Conservation (phyloP, 177 flowering plant species). For the Telopea speciosissima region DNA sequence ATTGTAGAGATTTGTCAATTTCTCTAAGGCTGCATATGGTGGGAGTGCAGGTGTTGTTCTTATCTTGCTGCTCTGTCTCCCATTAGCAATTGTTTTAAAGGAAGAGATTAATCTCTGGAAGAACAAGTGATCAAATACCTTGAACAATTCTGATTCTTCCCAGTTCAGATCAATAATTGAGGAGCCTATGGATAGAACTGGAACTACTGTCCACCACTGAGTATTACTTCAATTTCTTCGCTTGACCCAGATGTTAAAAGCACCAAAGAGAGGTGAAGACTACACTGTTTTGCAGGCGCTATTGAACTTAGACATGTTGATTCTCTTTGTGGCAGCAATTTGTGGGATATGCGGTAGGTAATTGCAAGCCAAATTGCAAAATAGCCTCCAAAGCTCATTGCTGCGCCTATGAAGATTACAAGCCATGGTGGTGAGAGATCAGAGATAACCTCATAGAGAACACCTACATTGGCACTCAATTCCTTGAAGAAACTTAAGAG, state of each 20-base stretch:
- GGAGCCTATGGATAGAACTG: too few species aligned
- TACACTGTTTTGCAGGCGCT: conserved; percentile 58
- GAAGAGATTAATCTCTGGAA: conserved; percentile 29
- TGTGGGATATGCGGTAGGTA: neutral
- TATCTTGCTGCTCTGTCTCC: conserved; percentile 34
- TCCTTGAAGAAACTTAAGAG: conserved; percentile 53
- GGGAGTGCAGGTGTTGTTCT: conserved; percentile 28
- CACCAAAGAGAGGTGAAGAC: conserved; percentile 56
- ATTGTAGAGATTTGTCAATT: conserved; percentile 8
- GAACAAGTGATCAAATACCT: conserved; percentile 6
- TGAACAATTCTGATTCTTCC: neutral
- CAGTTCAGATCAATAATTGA: too few species aligned
- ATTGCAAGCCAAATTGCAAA: conserved; percentile 11
- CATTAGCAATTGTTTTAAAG: conserved; percentile 24
- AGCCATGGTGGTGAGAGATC: conserved; percentile 43
- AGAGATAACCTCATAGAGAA: conserved; percentile 23
- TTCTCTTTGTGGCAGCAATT: conserved; percentile 40
- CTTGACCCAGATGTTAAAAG: neutral
- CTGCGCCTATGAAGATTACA: conserved; percentile 38
- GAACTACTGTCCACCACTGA: too few species aligned
- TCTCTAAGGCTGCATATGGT: conserved; percentile 18
- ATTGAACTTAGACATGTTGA: conserved; percentile 48
- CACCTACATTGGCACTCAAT: conserved; percentile 48
- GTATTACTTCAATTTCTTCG: neutral
- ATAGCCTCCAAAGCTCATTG: conserved; percentile 27